Evolutionary conservation across 768 basidiomycete genomes (phyloP).

Genomic region (Kwoniella pini): DNA sequence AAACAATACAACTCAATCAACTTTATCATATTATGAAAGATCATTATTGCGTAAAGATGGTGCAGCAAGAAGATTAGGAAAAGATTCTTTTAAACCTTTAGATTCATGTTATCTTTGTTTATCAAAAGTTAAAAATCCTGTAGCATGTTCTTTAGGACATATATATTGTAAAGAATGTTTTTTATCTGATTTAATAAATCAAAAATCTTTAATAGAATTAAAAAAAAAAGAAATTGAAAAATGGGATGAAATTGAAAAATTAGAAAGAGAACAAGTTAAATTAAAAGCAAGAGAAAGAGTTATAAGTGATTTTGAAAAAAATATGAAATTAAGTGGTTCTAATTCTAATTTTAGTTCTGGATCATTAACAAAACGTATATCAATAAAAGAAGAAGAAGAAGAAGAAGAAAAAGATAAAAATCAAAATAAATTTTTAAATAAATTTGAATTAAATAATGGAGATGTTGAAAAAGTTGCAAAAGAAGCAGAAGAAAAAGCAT

Average conservation of each 20-base stretch:
- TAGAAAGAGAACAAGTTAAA: slow-evolving; percentile 68
- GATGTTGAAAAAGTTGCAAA: slow-evolving; percentile 80
- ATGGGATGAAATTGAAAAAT: slow-evolving; percentile 75
- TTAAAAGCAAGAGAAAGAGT: slow-evolving; percentile 84
- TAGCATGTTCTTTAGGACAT: slow-evolving; percentile 82
- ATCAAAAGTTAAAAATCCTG: slow-evolving; percentile 75
- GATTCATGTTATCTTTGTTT: slow-evolving; percentile 89
- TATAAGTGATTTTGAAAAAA: slow-evolving; percentile 81
- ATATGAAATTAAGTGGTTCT: slow-evolving; percentile 66
- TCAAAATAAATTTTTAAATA: slow-evolving; percentile 46
- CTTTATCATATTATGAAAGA: slow-evolving; percentile 46
- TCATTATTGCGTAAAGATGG: slow-evolving; percentile 37
- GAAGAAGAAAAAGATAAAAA: slow-evolving; percentile 52
- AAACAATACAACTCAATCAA: slow-evolving; percentile 47
- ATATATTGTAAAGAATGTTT: slow-evolving; percentile 95
- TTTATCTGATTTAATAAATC: slow-evolving; percentile 68
- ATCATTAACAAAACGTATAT: slow-evolving; percentile 8
- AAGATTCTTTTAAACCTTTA: slow-evolving; percentile 89
- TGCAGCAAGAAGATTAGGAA: slow-evolving; percentile 62
- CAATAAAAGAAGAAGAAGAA: slow-evolving; percentile 9
- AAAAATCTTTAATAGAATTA: slow-evolving; percentile 90
- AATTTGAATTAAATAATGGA: slow-evolving; percentile 80
- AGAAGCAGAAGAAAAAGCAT: slow-evolving; percentile 86
- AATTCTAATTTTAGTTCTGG: too few species aligned
- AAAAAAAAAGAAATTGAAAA: slow-evolving; percentile 77